Base-by-base conservation (phyloP, 2,329 filamentous ascomycete genomes). In the Venturia carpophila region DNA sequence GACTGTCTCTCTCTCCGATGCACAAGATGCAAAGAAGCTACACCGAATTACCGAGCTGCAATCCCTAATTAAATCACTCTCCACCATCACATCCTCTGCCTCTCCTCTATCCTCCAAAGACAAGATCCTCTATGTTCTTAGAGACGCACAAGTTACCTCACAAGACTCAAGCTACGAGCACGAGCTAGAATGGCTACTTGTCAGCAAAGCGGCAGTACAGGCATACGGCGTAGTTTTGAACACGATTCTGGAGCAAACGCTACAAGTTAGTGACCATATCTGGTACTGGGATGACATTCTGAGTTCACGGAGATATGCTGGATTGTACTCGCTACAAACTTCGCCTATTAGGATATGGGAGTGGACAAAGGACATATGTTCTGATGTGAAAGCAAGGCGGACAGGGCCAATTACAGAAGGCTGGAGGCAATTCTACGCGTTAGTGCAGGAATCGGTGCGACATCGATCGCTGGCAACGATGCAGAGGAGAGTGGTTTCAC, bases 221-320 rank as follows among this genome's bases (percentile, higher is more conserved):
- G 87, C 89, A 0, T 95, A 96, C 71, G 93, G 93, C 4, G 79
- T 90, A 61, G 83, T 96, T 49, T 79, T 97, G 69, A 87, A 87
- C 69, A 86, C 84, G 0, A 82, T 97, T 3, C 77, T 97, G 13
- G 88, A 93, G 65, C 89, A 94, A 70, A 95, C 92, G 13, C 86
- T 93, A 13, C 88, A 88, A 0, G 77, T 99, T 21, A 90, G 87
- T 70, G 87, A 96, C 69, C 92, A 96, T 70, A 87, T 96, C 30
- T 92, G 89, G 86, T 97, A 97, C 75, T 99, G 94, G 94, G 91
- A 96, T 72, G 89, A 94, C 69, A 84, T 97, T 1, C 78, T 96
- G 39, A 84, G 85, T 11, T 95, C 91, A 0, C 88, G 91, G 69
- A 82, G 85, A 61, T 90, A 88, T 71, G 92, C 90, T 68, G 88